Evolutionary conservation across 495 filamentous ascomycete genomes (phyloP), one percentile per base, ranked within the genome.

Genomic region (Ramalina intermedia): DNA sequence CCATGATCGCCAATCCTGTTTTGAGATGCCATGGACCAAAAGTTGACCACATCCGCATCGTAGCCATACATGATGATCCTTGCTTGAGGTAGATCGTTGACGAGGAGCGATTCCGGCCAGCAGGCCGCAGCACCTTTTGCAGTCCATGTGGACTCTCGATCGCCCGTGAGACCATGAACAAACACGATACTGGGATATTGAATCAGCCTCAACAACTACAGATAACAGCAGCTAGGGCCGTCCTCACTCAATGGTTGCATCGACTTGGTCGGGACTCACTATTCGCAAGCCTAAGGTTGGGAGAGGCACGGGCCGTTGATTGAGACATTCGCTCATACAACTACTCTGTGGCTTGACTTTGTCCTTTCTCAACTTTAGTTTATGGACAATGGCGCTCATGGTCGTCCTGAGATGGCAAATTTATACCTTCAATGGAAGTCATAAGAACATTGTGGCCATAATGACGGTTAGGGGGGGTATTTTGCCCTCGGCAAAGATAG

Each of bases 21-120:
- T 35, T 47, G 36, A n/a, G 53, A 55, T 18, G 44, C 43, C 42
- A 51, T 47, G 1, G 42, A 42, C 43, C 36, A 44, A 9, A 55
- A 55, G 24, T 52, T 43, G 29, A 66, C 59, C 6, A 63, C 55
- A 40, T 69, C 63, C 21, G 66, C 65, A 49, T 70, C 63, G 47
- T 71, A 71, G 14, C 67, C 67, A 47, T 63, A 71, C 21, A 63
- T 66, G 53, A 64, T 64, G 13, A 68, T 58, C 43, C 62, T 57
- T 18, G 67, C 65, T 33, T 65, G 43, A 21, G 65, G 61, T 3
- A 70, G 46, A 46, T 69, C 64, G 4, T 56, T 12, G 6, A 41
- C 44, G 37, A 71, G 64, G 36, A 60, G 63, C 17, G 62, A 50
- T n/a, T 56, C 43, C 8, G 65, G 65, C 66, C 65, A 70, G 48